Evolutionary conservation across 73 alveolate species (phyloP).

Genomic region (Breviolum minutum): DNA sequence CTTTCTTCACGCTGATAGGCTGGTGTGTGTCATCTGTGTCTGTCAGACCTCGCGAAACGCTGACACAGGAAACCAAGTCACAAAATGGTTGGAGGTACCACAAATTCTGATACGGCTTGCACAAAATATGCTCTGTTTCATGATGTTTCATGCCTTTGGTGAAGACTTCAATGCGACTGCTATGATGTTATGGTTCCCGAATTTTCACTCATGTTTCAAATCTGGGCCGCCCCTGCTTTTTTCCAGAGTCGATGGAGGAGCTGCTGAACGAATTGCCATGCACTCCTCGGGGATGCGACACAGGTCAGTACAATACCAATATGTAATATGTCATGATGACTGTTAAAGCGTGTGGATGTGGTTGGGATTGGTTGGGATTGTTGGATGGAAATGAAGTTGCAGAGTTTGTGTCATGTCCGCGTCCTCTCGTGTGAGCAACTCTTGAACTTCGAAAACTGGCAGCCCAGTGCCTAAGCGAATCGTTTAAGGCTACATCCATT

Average conservation of each 20-base stretch:
- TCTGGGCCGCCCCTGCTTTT: not conserved
- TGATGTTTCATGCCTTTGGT: not conserved
- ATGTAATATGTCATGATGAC: not conserved
- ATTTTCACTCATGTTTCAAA: too few species aligned
- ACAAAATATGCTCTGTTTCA: not conserved
- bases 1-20: not conserved
- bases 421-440: conserved; percentile 50
- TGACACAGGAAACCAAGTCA: not conserved
- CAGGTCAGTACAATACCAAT: not conserved
- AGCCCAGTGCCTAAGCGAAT: conserved; percentile 51
- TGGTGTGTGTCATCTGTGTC: conserved; percentile 6
- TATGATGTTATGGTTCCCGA: too few species aligned
- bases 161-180: too few species aligned
- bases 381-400: too few species aligned
- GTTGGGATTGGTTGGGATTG: not conserved
- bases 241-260: not conserved
- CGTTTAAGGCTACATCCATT: too few species aligned
- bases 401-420: not conserved
- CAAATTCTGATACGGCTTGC: too few species aligned
- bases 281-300: not conserved
- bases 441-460: conserved; percentile 47
- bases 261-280: conserved; percentile 47
- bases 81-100: too few species aligned
- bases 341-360: not conserved
- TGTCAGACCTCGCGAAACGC: not conserved